A percentile compares a stretch with the other conserved stretches of the same genome.
These are phyloP conservation scores for Hypomontagnella submonticulosa DNA, from an alignment of 495 filamentous ascomycete genomes.

Conservation along the genomic window DNA sequence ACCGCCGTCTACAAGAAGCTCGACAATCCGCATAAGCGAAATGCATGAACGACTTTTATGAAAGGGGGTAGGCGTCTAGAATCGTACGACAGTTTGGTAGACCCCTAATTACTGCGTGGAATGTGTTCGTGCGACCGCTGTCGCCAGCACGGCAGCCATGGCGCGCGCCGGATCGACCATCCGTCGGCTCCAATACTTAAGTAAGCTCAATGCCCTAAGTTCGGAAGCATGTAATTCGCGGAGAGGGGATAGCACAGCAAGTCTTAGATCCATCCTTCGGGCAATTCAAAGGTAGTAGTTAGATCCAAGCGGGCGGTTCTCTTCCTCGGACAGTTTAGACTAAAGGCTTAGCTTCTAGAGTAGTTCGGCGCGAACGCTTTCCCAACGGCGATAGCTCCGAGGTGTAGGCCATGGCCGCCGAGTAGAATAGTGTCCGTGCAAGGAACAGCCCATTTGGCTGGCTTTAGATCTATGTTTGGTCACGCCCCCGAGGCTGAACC, in stretches of 20 bases:
- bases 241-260: conserved; percentile 9
- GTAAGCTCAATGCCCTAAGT: conserved; percentile 5
- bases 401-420: conserved; percentile 4
- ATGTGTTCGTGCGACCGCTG: conserved; percentile 1
- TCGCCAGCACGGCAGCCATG: conserved; percentile 11
- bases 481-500: conserved; percentile 9
- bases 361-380: conserved; percentile 19
- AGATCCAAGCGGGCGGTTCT: conserved; percentile 28
- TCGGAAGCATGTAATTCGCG: conserved; percentile 9
- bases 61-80: background rate
- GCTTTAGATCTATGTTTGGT: conserved; percentile 17
- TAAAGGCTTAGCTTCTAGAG: conserved; percentile 15
- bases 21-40: no score
- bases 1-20: background rate
- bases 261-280: conserved; percentile 16
- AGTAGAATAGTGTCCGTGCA: conserved; percentile 16
- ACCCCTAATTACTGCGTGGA: conserved; percentile 5
- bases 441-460: conserved; percentile 17
- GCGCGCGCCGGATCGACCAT: conserved; percentile 17
- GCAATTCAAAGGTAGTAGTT: conserved; percentile 10
- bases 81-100: conserved; percentile 27
- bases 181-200: conserved; percentile 20
- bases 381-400: conserved; percentile 15
- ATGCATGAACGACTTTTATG: no score
- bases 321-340: conserved; percentile 20